phyloP scores from a whole-genome alignment of 2,329 filamentous ascomycete genomes.

The Penicillium sp. region DNA sequence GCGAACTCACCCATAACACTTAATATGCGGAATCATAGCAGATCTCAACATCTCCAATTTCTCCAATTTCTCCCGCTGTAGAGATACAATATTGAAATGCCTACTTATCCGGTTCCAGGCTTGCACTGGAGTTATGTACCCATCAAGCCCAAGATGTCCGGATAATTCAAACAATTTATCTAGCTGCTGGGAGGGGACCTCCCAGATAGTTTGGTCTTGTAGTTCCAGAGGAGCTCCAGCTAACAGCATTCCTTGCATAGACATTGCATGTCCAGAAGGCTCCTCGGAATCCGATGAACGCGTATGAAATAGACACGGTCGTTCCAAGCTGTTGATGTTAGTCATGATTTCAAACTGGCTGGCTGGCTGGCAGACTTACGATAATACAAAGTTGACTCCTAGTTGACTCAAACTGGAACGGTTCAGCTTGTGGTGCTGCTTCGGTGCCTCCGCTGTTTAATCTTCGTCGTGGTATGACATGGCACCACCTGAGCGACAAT shows the following conservation, averaged over 20 bases:
- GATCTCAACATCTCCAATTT: constrained; percentile 23
- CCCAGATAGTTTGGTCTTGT: constrained; percentile 7
- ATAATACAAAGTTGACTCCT: constrained; percentile 18
- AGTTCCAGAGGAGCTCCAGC: constrained; percentile 9
- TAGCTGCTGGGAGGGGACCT: constrained; percentile 13
- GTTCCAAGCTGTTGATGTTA: constrained; percentile 10
- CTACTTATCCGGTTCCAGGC: constrained; percentile 37
- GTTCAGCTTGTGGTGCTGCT: neutral
- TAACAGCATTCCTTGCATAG: constrained; percentile 16
- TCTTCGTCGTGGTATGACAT: neutral
- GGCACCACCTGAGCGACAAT: neutral
- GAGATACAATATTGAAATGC: constrained; percentile 25
- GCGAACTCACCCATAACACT: constrained; percentile 19
- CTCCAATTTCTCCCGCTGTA: constrained; percentile 22
- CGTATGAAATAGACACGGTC: constrained; percentile 13
- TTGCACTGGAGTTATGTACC: constrained; percentile 43
- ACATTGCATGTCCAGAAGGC: constrained; percentile 12
- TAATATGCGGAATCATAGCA: constrained; percentile 17
- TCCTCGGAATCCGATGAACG: neutral
- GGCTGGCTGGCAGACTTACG: constrained; percentile 1
- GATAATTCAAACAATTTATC: constrained; percentile 19
- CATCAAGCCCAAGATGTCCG: constrained; percentile 12
- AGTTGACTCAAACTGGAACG: constrained; percentile 5
- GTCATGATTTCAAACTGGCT: neutral
- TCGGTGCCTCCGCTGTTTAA: too few relatives aligned